Evolutionary conservation across 116 monocot genomes (phyloP).

Genomic region (Thalassia testudinum): DNA sequence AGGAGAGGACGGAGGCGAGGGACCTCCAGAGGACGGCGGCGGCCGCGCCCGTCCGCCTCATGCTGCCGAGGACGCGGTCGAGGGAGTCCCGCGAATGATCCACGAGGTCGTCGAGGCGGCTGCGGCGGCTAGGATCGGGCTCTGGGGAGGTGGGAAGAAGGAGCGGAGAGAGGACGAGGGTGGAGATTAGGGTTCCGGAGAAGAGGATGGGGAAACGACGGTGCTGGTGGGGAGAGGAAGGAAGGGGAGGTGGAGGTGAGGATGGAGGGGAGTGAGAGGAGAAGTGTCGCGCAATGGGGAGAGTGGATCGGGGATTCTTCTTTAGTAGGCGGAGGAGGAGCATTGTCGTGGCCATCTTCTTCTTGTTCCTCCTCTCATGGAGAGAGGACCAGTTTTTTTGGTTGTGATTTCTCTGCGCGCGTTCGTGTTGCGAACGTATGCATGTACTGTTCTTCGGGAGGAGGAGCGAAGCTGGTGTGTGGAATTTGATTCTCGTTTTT

Average conservation of each 20-base stretch:
- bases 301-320: too few species aligned
- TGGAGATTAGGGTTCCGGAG: constrained; percentile 31
- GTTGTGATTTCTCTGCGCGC: too few species aligned
- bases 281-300: too few species aligned
- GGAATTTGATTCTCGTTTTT: too few species aligned
- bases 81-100: constrained; percentile 25
- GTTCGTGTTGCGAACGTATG: too few species aligned
- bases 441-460: too few species aligned
- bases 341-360: too few species aligned
- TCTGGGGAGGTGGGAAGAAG: constrained; percentile 10
- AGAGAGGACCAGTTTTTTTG: too few species aligned
- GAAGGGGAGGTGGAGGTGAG: background rate
- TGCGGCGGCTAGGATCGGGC: background rate
- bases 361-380: too few species aligned
- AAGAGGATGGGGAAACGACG: constrained; percentile 2
- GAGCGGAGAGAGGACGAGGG: constrained; percentile 16
- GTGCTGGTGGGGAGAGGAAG: constrained; percentile 8
- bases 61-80: constrained; percentile 24
- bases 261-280: background rate
- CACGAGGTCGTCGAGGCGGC: background rate
- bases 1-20: constrained; percentile 59
- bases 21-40: constrained; percentile 67
- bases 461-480: too few species aligned
- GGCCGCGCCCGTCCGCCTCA: constrained; percentile 64
- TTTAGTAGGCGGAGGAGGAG: too few species aligned